Percentiles rank a stretch among this genome's conserved stretches.
Conservation (phyloP, 2,329 filamentous ascomycete species). For the Pestalotiopsis sp. region DNA sequence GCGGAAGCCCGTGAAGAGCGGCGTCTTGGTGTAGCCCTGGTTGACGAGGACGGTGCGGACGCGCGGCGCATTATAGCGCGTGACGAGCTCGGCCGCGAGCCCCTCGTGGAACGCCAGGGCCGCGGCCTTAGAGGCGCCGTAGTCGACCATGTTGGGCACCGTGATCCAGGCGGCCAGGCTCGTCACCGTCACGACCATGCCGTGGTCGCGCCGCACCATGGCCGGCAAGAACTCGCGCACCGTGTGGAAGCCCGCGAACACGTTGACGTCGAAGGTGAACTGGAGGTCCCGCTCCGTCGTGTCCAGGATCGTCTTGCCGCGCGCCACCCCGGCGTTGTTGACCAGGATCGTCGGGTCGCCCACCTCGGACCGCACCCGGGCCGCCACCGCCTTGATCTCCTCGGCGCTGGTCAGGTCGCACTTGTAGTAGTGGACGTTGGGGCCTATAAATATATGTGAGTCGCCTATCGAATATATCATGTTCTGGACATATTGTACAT, state of each 20-base stretch:
- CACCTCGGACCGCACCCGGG: slow-evolving; percentile 40
- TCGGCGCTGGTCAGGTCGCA: slow-evolving; percentile 68
- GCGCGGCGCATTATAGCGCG: slow-evolving; percentile 54
- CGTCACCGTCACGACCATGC: slow-evolving; percentile 59
- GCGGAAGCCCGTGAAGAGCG: slow-evolving; percentile 61
- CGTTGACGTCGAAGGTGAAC: slow-evolving; percentile 55
- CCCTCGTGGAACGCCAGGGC: slow-evolving; percentile 63
- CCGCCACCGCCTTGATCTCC: slow-evolving; percentile 45
- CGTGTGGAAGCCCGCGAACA: slow-evolving; percentile 51
- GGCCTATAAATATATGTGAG: slow-evolving; percentile 36
- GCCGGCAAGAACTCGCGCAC: slow-evolving; percentile 54
- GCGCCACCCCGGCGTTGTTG: slow-evolving; percentile 44
- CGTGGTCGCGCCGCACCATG: slow-evolving; percentile 54
- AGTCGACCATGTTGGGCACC: slow-evolving; percentile 61
- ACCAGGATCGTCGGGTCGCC: slow-evolving; percentile 39
- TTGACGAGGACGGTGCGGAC: slow-evolving; percentile 68
- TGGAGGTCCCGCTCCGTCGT: slow-evolving; percentile 44
- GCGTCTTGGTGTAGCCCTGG: slow-evolving; percentile 64
- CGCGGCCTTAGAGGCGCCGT: slow-evolving; percentile 60
- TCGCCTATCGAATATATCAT: not conserved
- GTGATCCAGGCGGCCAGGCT: slow-evolving; percentile 57
- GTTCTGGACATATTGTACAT: not conserved
- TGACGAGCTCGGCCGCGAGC: slow-evolving; percentile 50
- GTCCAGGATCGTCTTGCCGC: slow-evolving; percentile 48
- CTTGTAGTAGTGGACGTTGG: slow-evolving; percentile 67